Base-by-base conservation (phyloP, 1,284 basidiomycete species). In the Sporisorium scitamineum region DNA sequence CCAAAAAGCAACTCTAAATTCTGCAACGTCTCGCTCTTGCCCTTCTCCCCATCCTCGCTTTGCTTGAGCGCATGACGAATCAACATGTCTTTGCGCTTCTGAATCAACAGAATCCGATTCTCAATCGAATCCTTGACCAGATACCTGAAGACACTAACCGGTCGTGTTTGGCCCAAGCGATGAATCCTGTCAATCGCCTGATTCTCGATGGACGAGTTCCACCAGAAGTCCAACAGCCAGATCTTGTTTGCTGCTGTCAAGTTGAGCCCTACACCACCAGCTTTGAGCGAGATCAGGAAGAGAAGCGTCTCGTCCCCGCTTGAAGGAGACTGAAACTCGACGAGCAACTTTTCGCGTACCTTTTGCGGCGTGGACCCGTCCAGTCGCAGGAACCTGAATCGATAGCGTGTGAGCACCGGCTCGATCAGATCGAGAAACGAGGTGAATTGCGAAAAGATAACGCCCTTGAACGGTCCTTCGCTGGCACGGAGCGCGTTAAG, bases 121-220 rank as follows among this genome's bases (percentile, higher is more conserved):
- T 94, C 97, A 84, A 99, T 97, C 29, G 94, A 92, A 81, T 94
- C 90, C 83, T 94, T 91, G 79, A 99, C 94, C 70, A 97, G 92
- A 85, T 94, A 95, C 61, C 96, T 92, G 61, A 92, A 94, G 31
- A 97, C 94, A 76, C 92, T 92, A 20, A 98, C 96, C 0, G 92
- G 92, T 57, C 91, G 89, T 4, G 92, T 95, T 86, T 99, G 97
- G 0, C 93, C 93, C 29, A 94, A 90, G 31, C 93, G 87, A 80
- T 94, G 93, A 22, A 94, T 91, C 3, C 79, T 58, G 50, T 84
- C 77, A 34, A 80, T 61, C 29, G 88, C 94, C 89, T 97, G 94
- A 74, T 92, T 92, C 85, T 95, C 94, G 22, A 69, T 73, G n/a
- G 62, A 71, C 9, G 63, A 70, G 61, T 81, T 86, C 73, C 84